Evolutionary conservation across 805 yeast genomes (phyloP).

Genomic region (Brettanomyces nanus): DNA sequence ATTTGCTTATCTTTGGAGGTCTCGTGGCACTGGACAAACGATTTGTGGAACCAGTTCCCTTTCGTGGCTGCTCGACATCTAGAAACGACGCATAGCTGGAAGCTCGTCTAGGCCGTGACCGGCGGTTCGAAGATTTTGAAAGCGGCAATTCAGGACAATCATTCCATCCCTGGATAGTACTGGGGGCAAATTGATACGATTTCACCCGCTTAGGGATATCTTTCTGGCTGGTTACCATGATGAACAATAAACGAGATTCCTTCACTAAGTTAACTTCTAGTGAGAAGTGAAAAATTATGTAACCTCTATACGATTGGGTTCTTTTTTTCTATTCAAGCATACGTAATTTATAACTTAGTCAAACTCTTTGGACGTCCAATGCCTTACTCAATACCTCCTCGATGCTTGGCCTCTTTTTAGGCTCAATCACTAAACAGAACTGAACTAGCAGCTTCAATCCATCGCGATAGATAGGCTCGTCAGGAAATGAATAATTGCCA

Average conservation of each 20-base stretch:
- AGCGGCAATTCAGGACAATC: constrained; percentile 38
- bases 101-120: constrained; percentile 1
- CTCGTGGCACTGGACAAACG: not conserved
- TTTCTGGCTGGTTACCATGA: too few species aligned
- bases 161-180: constrained; percentile 44
- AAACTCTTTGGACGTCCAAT: constrained; percentile 31
- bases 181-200: constrained; percentile 21
- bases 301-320: too few species aligned
- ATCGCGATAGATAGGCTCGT: constrained; percentile 41
- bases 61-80: too few species aligned
- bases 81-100: constrained; percentile 1
- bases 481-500: constrained; percentile 56
- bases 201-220: not conserved
- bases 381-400: constrained; percentile 49
- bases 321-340: too few species aligned
- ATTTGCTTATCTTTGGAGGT: too few species aligned
- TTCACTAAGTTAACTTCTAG: too few species aligned
- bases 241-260: too few species aligned
- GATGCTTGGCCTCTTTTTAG: constrained; percentile 53
- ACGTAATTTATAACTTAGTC: too few species aligned
- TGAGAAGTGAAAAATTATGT: too few species aligned
- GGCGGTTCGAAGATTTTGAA: not conserved
- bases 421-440: constrained; percentile 56
- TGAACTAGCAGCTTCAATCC: constrained; percentile 48
- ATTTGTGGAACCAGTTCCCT: too few species aligned